Evolutionary conservation across 306 rosid genomes (phyloP).

Genomic region (Acacia crassicarpa): DNA sequence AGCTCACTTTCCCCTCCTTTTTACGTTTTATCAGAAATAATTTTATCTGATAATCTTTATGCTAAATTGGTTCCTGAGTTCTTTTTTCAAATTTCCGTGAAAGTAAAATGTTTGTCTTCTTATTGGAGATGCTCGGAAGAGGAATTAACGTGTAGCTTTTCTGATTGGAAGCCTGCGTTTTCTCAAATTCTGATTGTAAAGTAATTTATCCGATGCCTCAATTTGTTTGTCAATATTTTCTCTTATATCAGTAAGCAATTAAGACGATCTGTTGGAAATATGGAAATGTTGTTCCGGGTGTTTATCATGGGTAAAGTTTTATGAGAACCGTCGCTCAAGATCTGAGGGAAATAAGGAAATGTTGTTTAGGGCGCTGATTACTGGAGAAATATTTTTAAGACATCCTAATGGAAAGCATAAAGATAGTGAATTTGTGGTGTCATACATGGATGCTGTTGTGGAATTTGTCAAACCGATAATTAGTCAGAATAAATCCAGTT

Average conservation of each 20-base stretch:
- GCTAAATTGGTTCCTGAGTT: background rate
- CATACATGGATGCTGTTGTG: background rate
- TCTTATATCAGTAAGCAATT: background rate
- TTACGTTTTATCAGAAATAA: background rate
- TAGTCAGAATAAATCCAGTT: background rate
- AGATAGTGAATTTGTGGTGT: conserved; percentile 10
- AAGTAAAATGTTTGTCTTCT: background rate
- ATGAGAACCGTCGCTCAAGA: conserved; percentile 13
- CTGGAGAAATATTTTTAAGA: background rate
- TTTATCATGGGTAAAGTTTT: background rate
- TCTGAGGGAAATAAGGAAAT: background rate
- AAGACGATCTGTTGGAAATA: conserved; percentile 26
- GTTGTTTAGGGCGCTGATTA: background rate
- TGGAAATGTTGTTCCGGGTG: background rate
- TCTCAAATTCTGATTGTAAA: background rate
- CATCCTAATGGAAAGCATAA: conserved; percentile 18
- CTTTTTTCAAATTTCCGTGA: background rate
- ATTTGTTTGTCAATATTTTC: background rate
- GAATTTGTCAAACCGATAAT: background rate
- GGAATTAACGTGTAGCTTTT: background rate
- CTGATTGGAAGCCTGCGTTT: background rate
- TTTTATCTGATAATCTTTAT: background rate
- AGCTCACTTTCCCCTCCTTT: background rate
- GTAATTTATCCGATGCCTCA: background rate
- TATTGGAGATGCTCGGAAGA: background rate